Base-by-base conservation (phyloP, 2,329 filamentous ascomycete species). In the Juglanconis oblonga region DNA sequence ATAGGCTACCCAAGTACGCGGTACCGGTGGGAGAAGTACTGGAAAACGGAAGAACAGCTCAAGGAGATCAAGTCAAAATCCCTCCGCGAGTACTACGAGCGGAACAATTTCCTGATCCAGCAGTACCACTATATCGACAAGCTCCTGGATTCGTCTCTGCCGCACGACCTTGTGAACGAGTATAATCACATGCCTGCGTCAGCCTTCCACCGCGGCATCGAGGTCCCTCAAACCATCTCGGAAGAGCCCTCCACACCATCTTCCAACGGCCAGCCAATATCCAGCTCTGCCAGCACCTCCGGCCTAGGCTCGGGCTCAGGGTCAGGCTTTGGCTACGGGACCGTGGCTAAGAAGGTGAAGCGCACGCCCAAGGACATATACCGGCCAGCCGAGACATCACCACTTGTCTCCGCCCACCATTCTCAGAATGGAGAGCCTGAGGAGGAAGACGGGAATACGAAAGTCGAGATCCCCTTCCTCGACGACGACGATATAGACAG, bases 71-170 rank as follows among this genome's bases (percentile, higher is more conserved):
- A 83, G 69, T 89, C 88, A 71, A 81, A 86, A n/a, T 14, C 33
- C 64, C 88, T 86, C 62, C 89, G 92, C 51, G 71, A 88, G 69
- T 97, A 97, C 76, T 96, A 98, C 70, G 88, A 96, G 78, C 86
- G 91, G 48, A 94, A 88, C 70, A 98, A 98, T 75, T 87, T 88
- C 66, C 80, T 97, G 48, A 87, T 98, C 61, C 90, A 95, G 72
- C 90, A 96, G 72, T 98, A 97, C 72, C 81, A 96, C 64, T 97
- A 96, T 72, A 97, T 97, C 67, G 94, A 97, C 75, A 86, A 89
- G 55, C 80, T 98, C 59, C 82, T 98, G 63, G 92, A 97, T 75
- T 97, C 92, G 8, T 93, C 91, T 35, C 84, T 97, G n/a, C 93
- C 93, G 2, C 93, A 96, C 70, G 88, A 94, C 68, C 80, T 98